A percentile compares a stretch with the other conserved stretches of the same genome.
Evolutionary conservation across 352 stramenopile species (phyloP).

Genomic region (Phytopythium montanum): DNA sequence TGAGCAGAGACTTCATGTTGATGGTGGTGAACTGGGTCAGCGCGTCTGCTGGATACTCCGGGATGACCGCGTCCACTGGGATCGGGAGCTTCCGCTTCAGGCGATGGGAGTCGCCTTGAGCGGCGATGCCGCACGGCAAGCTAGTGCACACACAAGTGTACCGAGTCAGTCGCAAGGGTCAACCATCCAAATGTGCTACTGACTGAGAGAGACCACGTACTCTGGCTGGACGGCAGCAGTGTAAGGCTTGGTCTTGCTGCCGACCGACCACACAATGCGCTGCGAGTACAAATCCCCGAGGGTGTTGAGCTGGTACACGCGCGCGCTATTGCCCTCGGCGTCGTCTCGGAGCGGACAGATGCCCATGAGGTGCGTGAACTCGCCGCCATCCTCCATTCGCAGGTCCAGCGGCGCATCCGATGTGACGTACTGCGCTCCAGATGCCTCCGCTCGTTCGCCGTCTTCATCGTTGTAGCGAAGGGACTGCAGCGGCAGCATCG

Average conservation of each 20-base stretch:
- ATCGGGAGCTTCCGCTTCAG: conserved; percentile 36
- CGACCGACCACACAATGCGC: conserved; percentile 30
- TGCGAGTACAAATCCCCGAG: conserved; percentile 66
- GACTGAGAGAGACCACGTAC: conserved; percentile 29
- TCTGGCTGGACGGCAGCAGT: conserved; percentile 43
- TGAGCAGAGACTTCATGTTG: conserved; percentile 41
- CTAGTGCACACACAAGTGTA: conserved; percentile 22
- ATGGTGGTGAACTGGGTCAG: conserved; percentile 38
- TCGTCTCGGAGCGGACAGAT: conserved; percentile 35
- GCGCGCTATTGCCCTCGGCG: conserved; percentile 15
- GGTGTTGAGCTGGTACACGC: conserved; percentile 65
- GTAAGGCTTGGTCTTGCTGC: conserved; percentile 31
- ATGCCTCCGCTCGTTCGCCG: conserved; percentile 11
- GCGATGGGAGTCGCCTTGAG: conserved; percentile 10
- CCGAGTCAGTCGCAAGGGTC: neutral
- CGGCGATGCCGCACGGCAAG: conserved; percentile 46
- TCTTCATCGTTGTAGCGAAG: conserved; percentile 40
- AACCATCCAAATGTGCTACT: neutral
- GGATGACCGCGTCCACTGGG: conserved; percentile 49
- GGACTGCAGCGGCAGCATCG: conserved; percentile 30
- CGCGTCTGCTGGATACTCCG: conserved; percentile 43
- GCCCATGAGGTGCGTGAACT: conserved; percentile 52
- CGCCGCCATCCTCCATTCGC: conserved; percentile 49
- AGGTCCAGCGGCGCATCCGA: conserved; percentile 59
- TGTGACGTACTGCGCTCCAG: conserved; percentile 46